phyloP scores from a whole-genome alignment of 148 eudicot genomes.

The Rhododendron henanense region DNA sequence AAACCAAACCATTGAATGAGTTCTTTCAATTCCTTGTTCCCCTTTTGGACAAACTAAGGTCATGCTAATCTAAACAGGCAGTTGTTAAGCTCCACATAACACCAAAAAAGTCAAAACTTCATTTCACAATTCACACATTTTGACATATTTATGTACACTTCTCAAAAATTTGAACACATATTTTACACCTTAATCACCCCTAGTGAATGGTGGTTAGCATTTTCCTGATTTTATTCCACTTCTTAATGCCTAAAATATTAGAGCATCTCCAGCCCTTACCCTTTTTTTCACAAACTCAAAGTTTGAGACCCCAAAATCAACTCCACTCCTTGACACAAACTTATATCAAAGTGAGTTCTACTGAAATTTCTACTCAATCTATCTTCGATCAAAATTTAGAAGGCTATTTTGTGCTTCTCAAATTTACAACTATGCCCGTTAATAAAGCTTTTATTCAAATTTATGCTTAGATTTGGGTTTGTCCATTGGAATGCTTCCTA shows the following conservation, averaged over 20 bases:
- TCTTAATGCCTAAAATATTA: background rate
- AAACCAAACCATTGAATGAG: conserved; percentile 15
- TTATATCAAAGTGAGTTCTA: background rate
- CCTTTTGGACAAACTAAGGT: background rate
- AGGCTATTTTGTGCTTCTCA: too few species aligned
- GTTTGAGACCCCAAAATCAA: background rate
- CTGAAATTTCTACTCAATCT: background rate
- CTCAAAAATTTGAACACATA: background rate
- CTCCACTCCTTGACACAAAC: background rate
- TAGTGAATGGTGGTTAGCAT: background rate
- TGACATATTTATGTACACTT: background rate
- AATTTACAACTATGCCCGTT: too few species aligned
- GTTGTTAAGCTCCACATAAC: background rate
- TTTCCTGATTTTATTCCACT: background rate
- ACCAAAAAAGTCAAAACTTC: background rate
- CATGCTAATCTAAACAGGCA: background rate
- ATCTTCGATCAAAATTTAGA: background rate
- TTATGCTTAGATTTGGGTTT: background rate
- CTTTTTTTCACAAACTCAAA: background rate
- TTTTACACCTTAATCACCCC: background rate
- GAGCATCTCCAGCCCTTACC: background rate
- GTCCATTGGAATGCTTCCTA: background rate
- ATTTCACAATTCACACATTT: background rate
- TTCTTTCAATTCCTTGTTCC: background rate
- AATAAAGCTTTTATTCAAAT: too few species aligned